Percentiles rank a stretch among this genome's conserved stretches.
Conservation (phyloP, 2,329 filamentous ascomycete species). For the Botrytis paeoniae region DNA sequence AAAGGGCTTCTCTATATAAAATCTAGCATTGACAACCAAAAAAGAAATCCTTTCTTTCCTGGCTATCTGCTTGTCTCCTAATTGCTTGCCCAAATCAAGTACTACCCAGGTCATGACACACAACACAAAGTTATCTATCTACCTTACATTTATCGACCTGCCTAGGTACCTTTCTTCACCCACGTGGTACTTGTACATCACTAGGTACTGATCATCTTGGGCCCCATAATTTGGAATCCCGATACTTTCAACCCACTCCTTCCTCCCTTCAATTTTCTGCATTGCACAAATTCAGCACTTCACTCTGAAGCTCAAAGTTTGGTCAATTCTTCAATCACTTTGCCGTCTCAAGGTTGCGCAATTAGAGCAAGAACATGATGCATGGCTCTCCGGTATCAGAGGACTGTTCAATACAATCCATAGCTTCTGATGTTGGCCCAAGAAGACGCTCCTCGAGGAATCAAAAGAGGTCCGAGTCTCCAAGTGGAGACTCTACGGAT, state of each 20-base stretch:
- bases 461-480: conserved; percentile 1
- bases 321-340: background rate
- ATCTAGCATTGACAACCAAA: background rate
- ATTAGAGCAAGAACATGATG: background rate
- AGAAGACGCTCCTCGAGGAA: conserved; percentile 12
- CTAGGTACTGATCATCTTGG: background rate
- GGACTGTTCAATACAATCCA: background rate
- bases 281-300: background rate
- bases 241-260: background rate
- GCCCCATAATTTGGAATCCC: background rate
- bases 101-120: background rate
- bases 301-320: background rate
- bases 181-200: background rate
- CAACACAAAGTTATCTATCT: background rate
- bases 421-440: background rate
- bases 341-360: background rate
- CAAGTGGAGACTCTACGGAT: conserved; percentile 6
- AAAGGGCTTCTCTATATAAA: background rate
- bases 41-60: background rate
- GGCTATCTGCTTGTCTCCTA: background rate
- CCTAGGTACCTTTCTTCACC: background rate
- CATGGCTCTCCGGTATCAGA: background rate
- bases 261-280: background rate
- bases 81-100: background rate
- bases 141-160: background rate